A percentile compares a stretch with the other conserved stretches of the same genome.
Conservation (phyloP, 1,139 yeast species). For the Saccharomyces hybrid region DNA sequence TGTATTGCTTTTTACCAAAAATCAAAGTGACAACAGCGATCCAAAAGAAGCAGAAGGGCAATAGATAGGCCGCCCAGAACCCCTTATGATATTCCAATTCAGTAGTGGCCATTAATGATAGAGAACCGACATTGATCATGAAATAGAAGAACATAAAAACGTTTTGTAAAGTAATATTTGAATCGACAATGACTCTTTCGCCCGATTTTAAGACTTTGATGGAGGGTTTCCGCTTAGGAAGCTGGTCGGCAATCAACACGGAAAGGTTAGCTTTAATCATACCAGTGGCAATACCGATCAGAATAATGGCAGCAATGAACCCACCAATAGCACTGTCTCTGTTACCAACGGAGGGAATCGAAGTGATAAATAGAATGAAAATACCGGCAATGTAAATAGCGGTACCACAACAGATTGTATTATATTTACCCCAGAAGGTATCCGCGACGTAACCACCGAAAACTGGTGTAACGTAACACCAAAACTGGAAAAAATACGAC, state of each 20-base stretch:
- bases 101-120: constrained; percentile 71
- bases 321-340: constrained; percentile 36
- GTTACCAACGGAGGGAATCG: constrained; percentile 54
- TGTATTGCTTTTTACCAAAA: constrained; percentile 49
- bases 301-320: constrained; percentile 46
- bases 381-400: constrained; percentile 56
- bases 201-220: constrained; percentile 54
- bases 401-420: constrained; percentile 56
- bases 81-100: constrained; percentile 40
- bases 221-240: constrained; percentile 47
- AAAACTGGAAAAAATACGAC: constrained; percentile 68
- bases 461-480: constrained; percentile 77
- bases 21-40: constrained; percentile 49
- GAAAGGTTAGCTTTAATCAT: constrained; percentile 74
- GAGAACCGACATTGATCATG: constrained; percentile 74
- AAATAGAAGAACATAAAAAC: constrained; percentile 72
- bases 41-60: constrained; percentile 62
- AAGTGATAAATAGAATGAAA: constrained; percentile 59
- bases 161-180: constrained; percentile 62
- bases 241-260: constrained; percentile 75
- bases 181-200: constrained; percentile 62
- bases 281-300: constrained; percentile 74
- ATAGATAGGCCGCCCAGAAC: constrained; percentile 67
- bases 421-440: constrained; percentile 63
- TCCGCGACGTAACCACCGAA: constrained; percentile 74